phyloP scores from a whole-genome alignment of 1,139 yeast species.

The Pichia sp. region DNA sequence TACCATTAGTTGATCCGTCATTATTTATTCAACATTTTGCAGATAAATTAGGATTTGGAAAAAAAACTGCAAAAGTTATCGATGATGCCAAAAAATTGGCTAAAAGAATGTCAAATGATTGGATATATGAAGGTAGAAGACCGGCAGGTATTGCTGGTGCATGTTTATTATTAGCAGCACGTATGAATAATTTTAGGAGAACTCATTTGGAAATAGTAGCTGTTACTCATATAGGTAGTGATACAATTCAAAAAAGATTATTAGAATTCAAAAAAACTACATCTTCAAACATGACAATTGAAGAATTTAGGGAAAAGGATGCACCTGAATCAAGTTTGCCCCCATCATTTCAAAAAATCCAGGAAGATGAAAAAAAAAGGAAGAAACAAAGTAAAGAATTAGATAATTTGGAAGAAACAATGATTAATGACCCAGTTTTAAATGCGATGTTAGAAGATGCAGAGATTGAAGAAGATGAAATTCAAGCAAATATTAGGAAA shows the following conservation, averaged over 20 bases:
- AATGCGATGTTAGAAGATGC: constrained; percentile 38
- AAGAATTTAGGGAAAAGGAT: constrained; percentile 51
- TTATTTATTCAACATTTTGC: constrained; percentile 91
- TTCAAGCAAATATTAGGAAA: constrained; percentile 38
- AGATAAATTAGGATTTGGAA: constrained; percentile 73
- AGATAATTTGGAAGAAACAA: constrained; percentile 33
- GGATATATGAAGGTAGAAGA: constrained; percentile 94
- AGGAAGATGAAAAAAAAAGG: constrained; percentile 34
- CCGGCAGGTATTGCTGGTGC: constrained; percentile 99
- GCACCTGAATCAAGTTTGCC: constrained; percentile 54
- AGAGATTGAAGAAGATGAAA: constrained; percentile 39
- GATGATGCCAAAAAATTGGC: constrained; percentile 84
- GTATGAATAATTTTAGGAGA: constrained; percentile 92
- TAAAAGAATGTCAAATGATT: constrained; percentile 85
- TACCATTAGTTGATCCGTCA: constrained; percentile 92
- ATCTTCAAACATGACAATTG: constrained; percentile 67
- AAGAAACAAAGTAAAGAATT: constrained; percentile 29
- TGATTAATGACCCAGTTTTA: constrained; percentile 34
- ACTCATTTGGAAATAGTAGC: constrained; percentile 92
- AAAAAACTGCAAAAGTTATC: constrained; percentile 64
- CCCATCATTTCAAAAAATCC: constrained; percentile 66
- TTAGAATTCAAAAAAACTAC: constrained; percentile 79
- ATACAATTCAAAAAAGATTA: constrained; percentile 81
- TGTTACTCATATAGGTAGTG: constrained; percentile 92
- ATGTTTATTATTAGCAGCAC: constrained; percentile 81